Conservation (phyloP, 2,329 filamentous ascomycete species). For the Alternaria sp. region DNA sequence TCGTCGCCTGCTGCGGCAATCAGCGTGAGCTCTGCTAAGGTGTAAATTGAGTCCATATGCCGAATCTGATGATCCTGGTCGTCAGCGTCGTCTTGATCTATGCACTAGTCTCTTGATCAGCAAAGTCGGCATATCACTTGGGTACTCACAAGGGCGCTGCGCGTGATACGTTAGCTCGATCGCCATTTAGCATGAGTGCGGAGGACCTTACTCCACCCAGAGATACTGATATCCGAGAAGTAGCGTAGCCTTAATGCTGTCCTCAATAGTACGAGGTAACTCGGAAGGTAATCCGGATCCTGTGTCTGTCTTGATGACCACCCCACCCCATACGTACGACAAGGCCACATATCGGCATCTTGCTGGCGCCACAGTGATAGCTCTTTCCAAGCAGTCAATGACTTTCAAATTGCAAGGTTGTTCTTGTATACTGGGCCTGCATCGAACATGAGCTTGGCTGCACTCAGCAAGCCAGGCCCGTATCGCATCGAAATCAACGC, state of each 20-base stretch:
- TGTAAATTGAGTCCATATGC: background rate
- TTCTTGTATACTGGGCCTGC: rapidly evolving
- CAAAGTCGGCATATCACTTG: rapidly evolving
- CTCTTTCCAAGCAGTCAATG: background rate
- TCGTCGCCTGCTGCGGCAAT: background rate
- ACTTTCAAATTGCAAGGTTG: rapidly evolving
- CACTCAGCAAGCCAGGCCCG: background rate
- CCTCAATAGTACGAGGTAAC: background rate
- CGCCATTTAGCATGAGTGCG: rapidly evolving
- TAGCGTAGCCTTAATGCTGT: background rate
- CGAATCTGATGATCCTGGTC: rapidly evolving
- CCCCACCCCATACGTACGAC: background rate
- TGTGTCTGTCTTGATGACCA: rapidly evolving
- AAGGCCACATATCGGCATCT: background rate
- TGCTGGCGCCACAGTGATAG: rapidly evolving
- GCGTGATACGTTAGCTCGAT: rapidly evolving
- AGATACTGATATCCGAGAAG: background rate
- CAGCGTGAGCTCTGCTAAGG: background rate
- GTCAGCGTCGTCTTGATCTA: rapidly evolving
- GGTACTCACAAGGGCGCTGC: background rate
- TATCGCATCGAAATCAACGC: background rate
- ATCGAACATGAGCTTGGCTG: rapidly evolving
- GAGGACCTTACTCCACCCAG: background rate
- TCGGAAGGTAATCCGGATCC: rapidly evolving
- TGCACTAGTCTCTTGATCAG: background rate